Percentiles rank a stretch among this genome's conserved stretches.
These are phyloP conservation scores for Orychophragmus violaceus DNA, from an alignment of 345 rosid genomes.

Conservation along the genomic window DNA sequence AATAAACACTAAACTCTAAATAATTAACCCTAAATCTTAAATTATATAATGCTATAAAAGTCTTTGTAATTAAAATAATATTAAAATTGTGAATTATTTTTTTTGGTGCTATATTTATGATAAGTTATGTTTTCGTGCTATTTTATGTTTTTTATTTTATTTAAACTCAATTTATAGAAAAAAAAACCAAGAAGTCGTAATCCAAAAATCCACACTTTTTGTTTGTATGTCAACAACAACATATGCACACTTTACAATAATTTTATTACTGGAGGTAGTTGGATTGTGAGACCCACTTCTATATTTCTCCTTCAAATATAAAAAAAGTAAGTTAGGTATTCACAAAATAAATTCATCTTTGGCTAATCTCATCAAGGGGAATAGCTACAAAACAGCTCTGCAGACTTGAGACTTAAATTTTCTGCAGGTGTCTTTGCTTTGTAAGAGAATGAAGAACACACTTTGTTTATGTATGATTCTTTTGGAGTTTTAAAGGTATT, in stretches of 20 bases:
- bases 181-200: slow-evolving; percentile 1
- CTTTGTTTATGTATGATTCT: too few relatives aligned
- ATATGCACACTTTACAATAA: slow-evolving; percentile 15
- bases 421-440: background rate
- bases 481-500: too few relatives aligned
- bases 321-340: slow-evolving; percentile 5
- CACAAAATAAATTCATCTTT: background rate
- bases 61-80: too few relatives aligned
- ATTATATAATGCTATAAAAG: too few relatives aligned
- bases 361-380: background rate
- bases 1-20: too few relatives aligned
- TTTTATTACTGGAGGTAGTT: background rate
- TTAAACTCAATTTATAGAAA: background rate
- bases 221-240: slow-evolving; percentile 25
- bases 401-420: background rate
- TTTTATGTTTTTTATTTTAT: too few relatives aligned
- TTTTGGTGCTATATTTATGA: too few relatives aligned
- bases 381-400: background rate
- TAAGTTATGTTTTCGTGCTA: too few relatives aligned
- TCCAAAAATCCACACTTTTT: background rate
- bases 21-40: too few relatives aligned
- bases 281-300: slow-evolving; percentile 23
- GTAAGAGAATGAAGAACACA: background rate
- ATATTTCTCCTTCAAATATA: background rate
- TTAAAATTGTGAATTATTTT: too few relatives aligned